Conservation (phyloP, 2,329 filamentous ascomycete species). For the Phoma sp. region DNA sequence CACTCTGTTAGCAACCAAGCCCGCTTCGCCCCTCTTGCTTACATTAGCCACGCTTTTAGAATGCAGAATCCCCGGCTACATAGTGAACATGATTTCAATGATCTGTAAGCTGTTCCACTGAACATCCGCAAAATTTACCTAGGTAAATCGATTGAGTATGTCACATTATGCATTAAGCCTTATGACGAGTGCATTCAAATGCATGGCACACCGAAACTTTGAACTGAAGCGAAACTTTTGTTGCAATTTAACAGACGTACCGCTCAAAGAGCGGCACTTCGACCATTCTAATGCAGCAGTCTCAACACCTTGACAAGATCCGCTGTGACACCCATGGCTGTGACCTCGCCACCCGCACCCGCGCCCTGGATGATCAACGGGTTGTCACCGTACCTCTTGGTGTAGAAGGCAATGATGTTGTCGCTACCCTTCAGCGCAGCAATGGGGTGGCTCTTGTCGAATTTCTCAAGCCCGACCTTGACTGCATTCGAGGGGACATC, state of each 20-base stretch:
- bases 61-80: too few species aligned
- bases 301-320: conserved; percentile 89
- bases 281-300: conserved; percentile 61
- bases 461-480: conserved; percentile 88
- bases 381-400: conserved; percentile 87
- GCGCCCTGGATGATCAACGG: conserved; percentile 94
- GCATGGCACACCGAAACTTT: too few species aligned
- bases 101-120: too few species aligned
- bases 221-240: background rate
- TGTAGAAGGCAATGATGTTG: conserved; percentile 99
- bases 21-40: too few species aligned
- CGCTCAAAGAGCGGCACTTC: background rate
- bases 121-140: too few species aligned
- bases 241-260: background rate
- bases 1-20: too few species aligned
- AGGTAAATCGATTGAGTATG: too few species aligned
- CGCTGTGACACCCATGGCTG: conserved; percentile 95
- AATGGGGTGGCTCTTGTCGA: conserved; percentile 85
- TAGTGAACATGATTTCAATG: too few species aligned
- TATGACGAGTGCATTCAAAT: too few species aligned
- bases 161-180: too few species aligned
- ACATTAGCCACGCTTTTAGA: too few species aligned
- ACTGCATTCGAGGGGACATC: conserved; percentile 81
- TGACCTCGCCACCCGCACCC: conserved; percentile 92
- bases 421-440: conserved; percentile 95